Conservation (phyloP, 768 basidiomycete genomes). For the Suillus decipiens region DNA sequence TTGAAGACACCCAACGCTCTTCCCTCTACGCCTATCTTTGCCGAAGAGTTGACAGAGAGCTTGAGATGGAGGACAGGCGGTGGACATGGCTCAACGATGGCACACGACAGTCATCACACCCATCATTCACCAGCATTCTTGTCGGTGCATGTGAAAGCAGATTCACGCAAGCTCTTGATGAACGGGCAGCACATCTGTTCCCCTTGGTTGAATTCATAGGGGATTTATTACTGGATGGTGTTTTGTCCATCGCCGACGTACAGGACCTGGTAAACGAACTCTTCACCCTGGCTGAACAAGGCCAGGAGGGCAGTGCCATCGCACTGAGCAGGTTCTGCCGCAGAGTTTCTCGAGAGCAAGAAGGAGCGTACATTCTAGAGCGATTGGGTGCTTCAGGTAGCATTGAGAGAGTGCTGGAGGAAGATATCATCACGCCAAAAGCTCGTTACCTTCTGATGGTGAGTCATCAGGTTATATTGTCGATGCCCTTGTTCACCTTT, state of each 20-base stretch:
- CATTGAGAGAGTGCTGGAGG: slow-evolving; percentile 21
- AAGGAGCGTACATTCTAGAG: slow-evolving; percentile 22
- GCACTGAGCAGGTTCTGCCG: slow-evolving; percentile 23
- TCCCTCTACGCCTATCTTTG: slow-evolving; percentile 55
- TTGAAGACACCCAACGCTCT: slow-evolving; percentile 51
- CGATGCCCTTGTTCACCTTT: background rate
- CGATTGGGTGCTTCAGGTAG: slow-evolving; percentile 15
- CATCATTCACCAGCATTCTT: slow-evolving; percentile 20
- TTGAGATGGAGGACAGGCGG: slow-evolving; percentile 32
- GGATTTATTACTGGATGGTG: slow-evolving; percentile 25
- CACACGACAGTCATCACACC: slow-evolving; percentile 8
- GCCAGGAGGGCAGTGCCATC: slow-evolving; percentile 16
- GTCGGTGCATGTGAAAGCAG: slow-evolving; percentile 17
- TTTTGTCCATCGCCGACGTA: slow-evolving; percentile 22
- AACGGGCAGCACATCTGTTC: slow-evolving; percentile 13
- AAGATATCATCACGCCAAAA: slow-evolving; percentile 20
- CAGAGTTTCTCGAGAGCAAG: slow-evolving; percentile 19
- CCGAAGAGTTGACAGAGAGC: slow-evolving; percentile 45
- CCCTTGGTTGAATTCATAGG: slow-evolving; percentile 20
- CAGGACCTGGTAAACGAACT: slow-evolving; percentile 20
- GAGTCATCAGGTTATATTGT: background rate
- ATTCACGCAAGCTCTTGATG: slow-evolving; percentile 10
- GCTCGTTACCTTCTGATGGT: slow-evolving; percentile 29
- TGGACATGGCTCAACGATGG: slow-evolving; percentile 26
- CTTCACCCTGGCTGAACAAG: slow-evolving; percentile 14